Base-by-base conservation (phyloP, 208 protist species). In the Trypanosoma cruzi region DNA sequence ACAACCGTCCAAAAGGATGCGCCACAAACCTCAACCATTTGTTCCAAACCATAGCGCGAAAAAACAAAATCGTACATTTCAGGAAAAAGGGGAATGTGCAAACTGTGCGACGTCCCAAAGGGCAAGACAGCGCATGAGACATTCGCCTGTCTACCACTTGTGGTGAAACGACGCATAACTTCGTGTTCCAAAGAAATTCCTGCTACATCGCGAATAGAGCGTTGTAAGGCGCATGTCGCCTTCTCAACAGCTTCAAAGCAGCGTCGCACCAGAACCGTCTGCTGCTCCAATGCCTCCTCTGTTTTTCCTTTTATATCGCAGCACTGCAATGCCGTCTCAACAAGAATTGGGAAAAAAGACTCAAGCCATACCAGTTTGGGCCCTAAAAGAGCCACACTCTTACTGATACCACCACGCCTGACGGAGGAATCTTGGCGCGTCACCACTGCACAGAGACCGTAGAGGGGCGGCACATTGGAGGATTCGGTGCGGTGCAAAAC, bases 351-450 rank as follows among this genome's bases (percentile, higher is more conserved):
- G 60, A 89, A 92, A 69, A 94, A 92, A 22, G 78, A 77, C 68
- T 94, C 83, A 24, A 94, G 77, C 81, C 81, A 90, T 29, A 73
- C 73, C 34, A 92, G 57, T 11, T 82, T 92, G 0, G 82, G 84
- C 1, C 89, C 89, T 6, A 94, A 57, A 1, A 88, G 63, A 0
- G 89, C 86, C 22, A 94, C 84, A 57, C 79, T 87, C 70, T 94
- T 94, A n/a, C 82, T 94, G 44, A 90, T 83, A 49, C 89, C 86
- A 32, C 89, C 89, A 40, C 89, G 86, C 0, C 84, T 76, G 11
- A 73, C 84, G 28, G 75, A 64, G 64, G 57, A 80, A 68, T 94
- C 86, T 24, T 64, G 73, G 75, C 84, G 88, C 16, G 86, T 87
- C 24, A 92, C 81, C 26, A 91, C 89, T 6, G 86, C 89, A 71